Percentiles rank a stretch among this genome's conserved stretches.
Conservation (phyloP, 768 basidiomycete genomes). For the Pulveroboletus sp. region DNA sequence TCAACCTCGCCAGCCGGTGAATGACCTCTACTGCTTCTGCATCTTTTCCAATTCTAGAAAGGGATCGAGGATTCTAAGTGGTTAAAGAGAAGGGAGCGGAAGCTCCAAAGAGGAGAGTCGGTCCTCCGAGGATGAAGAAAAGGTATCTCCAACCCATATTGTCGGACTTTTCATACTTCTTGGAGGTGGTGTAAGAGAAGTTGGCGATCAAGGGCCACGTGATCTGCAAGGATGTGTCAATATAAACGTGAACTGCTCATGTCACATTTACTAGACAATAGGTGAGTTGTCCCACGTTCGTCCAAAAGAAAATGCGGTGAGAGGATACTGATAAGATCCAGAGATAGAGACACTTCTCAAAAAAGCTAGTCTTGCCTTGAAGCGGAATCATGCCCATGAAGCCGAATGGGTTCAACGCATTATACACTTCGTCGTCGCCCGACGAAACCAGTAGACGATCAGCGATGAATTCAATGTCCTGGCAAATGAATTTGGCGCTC, state of each 20-base stretch:
- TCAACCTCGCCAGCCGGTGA: constrained; percentile 48
- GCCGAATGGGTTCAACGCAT: constrained; percentile 79
- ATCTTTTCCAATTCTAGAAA: constrained; percentile 52
- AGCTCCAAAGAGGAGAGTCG: no score
- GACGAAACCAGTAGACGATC: constrained; percentile 83
- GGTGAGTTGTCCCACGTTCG: no score
- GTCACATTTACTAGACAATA: no score
- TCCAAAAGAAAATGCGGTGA: no score
- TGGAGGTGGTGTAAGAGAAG: no score
- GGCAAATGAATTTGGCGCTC: constrained; percentile 86
- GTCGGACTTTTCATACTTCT: no score
- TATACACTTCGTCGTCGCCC: constrained; percentile 79
- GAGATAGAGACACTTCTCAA: constrained; percentile 92
- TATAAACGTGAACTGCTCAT: no score
- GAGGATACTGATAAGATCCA: no score
- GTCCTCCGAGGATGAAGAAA: no score
- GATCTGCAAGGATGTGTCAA: no score
- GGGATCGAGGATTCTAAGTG: constrained; percentile 57
- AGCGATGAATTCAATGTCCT: constrained; percentile 90
- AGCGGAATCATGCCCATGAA: constrained; percentile 96
- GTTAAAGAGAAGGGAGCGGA: constrained; percentile 51
- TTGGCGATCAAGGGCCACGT: no score
- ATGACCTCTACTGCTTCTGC: constrained; percentile 48
- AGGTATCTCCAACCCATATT: no score
- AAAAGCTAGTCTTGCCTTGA: constrained; percentile 97